These are phyloP conservation scores for Musa acuminata DNA, from an alignment of 176 grass and related monocot genomes.

Conservation along the genomic window DNA sequence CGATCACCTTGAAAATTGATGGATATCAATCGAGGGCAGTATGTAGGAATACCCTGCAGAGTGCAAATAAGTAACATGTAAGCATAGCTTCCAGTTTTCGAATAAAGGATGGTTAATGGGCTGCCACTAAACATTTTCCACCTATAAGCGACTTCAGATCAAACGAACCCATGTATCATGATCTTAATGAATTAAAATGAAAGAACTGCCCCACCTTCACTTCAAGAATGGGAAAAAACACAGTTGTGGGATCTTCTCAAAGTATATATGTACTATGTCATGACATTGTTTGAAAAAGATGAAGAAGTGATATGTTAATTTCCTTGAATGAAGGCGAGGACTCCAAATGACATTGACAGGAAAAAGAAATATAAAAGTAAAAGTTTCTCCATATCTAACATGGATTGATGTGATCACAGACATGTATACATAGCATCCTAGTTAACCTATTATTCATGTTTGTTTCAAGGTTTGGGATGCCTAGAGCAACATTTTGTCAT, in stretches of 20 bases:
- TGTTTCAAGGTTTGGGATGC: neutral
- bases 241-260: too few species aligned
- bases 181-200: too few species aligned
- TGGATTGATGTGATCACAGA: neutral
- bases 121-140: neutral
- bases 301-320: neutral
- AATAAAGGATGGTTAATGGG: neutral
- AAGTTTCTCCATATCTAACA: neutral
- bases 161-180: neutral
- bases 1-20: slow-evolving; percentile 64
- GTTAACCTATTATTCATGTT: neutral
- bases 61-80: slow-evolving; percentile 3
- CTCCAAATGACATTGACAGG: neutral
- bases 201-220: too few species aligned
- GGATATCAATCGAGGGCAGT: slow-evolving; percentile 73
- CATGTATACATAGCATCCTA: neutral
- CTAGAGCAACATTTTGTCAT: neutral
- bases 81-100: neutral
- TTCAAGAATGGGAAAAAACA: too few species aligned
- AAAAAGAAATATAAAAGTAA: neutral
- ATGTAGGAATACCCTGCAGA: slow-evolving; percentile 59
- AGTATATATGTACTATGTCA: too few species aligned
- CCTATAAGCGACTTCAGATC: neutral
- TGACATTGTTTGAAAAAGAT: too few species aligned
- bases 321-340: neutral